Evolutionary conservation across 2,329 filamentous ascomycete species (phyloP).

Genomic region (Pestalotiopsis sp.): DNA sequence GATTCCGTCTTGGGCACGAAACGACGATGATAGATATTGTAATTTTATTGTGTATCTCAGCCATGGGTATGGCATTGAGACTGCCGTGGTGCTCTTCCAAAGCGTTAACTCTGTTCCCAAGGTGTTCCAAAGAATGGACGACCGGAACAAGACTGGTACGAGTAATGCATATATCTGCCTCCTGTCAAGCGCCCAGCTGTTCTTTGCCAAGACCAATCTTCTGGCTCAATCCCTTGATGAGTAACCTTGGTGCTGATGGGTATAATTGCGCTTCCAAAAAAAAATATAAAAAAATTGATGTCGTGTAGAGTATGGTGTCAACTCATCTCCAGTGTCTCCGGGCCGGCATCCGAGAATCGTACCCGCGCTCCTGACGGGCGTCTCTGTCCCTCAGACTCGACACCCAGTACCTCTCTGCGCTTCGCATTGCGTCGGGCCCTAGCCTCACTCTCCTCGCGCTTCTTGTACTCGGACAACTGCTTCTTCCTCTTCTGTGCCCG

Average conservation of each 20-base stretch:
- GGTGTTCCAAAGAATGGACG: background rate
- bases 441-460: constrained; percentile 62
- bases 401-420: constrained; percentile 39
- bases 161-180: no score
- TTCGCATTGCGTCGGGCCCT: constrained; percentile 56
- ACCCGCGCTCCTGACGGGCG: constrained; percentile 30
- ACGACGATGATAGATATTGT: background rate
- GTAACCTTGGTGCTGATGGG: background rate
- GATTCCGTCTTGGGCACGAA: background rate
- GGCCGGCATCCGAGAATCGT: constrained; percentile 32
- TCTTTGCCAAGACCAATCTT: no score
- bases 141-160: no score
- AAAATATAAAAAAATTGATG: background rate
- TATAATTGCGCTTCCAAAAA: background rate
- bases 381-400: constrained; percentile 24
- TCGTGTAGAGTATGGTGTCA: constrained; percentile 13
- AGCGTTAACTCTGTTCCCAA: background rate
- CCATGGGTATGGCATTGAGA: background rate
- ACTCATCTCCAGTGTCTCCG: constrained; percentile 28
- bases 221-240: background rate
- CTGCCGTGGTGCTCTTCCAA: background rate
- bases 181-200: no score
- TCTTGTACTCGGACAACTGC: constrained; percentile 64
- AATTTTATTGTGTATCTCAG: background rate
- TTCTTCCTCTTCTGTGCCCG: constrained; percentile 58